Conservation (phyloP, 768 basidiomycete species). For the Sutorius australiensis region DNA sequence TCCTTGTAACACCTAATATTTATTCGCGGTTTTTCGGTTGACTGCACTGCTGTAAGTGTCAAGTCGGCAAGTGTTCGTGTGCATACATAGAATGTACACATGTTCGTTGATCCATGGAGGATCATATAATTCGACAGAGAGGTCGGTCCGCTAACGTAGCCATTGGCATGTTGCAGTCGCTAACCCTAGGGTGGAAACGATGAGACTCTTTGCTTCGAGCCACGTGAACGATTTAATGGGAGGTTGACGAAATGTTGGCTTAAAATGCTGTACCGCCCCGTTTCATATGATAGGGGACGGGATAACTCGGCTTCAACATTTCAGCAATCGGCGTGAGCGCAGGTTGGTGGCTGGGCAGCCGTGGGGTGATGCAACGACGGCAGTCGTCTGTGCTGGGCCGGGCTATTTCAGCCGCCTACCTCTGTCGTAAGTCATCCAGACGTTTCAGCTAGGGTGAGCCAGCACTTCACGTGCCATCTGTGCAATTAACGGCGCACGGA, state of each 20-base stretch:
- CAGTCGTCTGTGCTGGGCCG: background rate
- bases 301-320: too few relatives aligned
- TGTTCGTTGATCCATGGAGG: too few relatives aligned
- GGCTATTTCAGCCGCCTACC: background rate
- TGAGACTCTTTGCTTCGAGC: background rate
- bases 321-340: background rate
- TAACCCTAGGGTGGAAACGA: background rate
- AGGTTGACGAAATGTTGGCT: too few relatives aligned
- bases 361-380: background rate
- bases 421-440: background rate
- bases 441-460: background rate
- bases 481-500: background rate
- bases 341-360: background rate
- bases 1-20: too few relatives aligned
- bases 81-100: too few relatives aligned
- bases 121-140: too few relatives aligned
- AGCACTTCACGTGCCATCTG: too few relatives aligned
- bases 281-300: background rate
- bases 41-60: too few relatives aligned
- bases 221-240: background rate
- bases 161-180: too few relatives aligned
- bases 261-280: background rate
- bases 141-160: background rate
- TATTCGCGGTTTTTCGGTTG: background rate
- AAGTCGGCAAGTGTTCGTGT: too few relatives aligned